phyloP scores from a whole-genome alignment of 306 rosid genomes.

The Alnus rubra region DNA sequence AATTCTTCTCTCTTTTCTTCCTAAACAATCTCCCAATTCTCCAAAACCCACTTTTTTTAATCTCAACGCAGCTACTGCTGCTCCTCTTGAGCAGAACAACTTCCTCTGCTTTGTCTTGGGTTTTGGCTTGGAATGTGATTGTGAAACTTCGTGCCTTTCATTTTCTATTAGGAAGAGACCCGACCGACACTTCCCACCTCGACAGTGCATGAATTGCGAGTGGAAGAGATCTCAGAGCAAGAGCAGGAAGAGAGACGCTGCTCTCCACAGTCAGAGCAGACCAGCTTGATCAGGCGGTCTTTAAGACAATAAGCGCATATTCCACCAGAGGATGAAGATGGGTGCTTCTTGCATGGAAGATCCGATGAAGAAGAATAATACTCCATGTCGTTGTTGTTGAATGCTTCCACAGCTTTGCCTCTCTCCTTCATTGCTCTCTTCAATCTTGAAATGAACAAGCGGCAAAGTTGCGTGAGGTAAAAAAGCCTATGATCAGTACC shows the following conservation, averaged over 20 bases:
- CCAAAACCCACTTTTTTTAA: conserved; percentile 70
- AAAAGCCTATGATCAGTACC: too few relatives aligned
- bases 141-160: conserved; percentile 51
- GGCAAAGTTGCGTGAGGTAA: conserved; percentile 9
- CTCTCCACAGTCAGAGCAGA: conserved; percentile 97
- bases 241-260: conserved; percentile 97
- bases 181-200: conserved; percentile 93
- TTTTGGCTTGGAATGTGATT: conserved; percentile 37
- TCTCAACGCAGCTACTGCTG: conserved; percentile 74
- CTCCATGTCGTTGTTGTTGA: conserved; percentile 59
- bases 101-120: conserved; percentile 50
- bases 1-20: conserved; percentile 67
- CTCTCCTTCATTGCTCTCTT: conserved; percentile 65
- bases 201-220: conserved; percentile 76
- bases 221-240: conserved; percentile 85
- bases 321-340: conserved; percentile 80
- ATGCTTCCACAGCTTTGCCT: conserved; percentile 64
- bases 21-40: conserved; percentile 67
- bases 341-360: conserved; percentile 73
- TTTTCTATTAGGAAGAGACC: conserved; percentile 87
- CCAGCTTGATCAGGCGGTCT: conserved; percentile 78
- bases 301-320: conserved; percentile 85
- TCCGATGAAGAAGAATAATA: conserved; percentile 70
- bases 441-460: conserved; percentile 28
- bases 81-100: conserved; percentile 59